These are phyloP conservation scores for Penicillium sp. DNA, from an alignment of 2,329 filamentous ascomycete species.

Conservation along the genomic window DNA sequence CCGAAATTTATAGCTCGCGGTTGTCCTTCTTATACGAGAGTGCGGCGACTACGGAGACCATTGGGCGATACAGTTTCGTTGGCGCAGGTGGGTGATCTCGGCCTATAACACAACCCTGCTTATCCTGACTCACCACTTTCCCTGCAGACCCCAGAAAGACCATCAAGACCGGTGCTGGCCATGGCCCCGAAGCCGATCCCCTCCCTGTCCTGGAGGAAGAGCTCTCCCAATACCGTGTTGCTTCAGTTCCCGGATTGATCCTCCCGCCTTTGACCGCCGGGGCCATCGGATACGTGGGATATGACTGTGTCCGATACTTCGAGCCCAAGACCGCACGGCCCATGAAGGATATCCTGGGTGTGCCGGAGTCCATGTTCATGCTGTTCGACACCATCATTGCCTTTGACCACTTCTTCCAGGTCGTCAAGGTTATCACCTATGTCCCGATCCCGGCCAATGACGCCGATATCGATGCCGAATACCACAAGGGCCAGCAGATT, in stretches of 20 bases:
- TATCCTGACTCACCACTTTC: constrained; percentile 8
- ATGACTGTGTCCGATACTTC: constrained; percentile 96
- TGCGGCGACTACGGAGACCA: constrained; percentile 83
- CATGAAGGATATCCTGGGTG: constrained; percentile 81
- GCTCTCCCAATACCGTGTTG: constrained; percentile 73
- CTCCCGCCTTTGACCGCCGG: constrained; percentile 87
- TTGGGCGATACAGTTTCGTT: constrained; percentile 94
- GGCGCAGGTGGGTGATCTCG: constrained; percentile 61
- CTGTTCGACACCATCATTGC: constrained; percentile 92
- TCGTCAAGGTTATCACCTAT: constrained; percentile 92
- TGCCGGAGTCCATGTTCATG: constrained; percentile 96
- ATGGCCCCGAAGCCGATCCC: constrained; percentile 81
- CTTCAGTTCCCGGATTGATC: constrained; percentile 75
- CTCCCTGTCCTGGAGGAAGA: constrained; percentile 79
- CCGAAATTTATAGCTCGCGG: constrained; percentile 52
- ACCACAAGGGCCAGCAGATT: constrained; percentile 63
- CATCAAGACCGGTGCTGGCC: constrained; percentile 80
- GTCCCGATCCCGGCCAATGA: constrained; percentile 64
- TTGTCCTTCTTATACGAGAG: constrained; percentile 96
- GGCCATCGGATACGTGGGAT: constrained; percentile 93
- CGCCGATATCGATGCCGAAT: constrained; percentile 63
- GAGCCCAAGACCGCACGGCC: constrained; percentile 92
- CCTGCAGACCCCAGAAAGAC: constrained; percentile 65
- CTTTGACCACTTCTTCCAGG: constrained; percentile 90
- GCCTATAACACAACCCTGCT: not conserved